phyloP scores from a whole-genome alignment of 179 eudicot genomes.

The Drosera spatulata region DNA sequence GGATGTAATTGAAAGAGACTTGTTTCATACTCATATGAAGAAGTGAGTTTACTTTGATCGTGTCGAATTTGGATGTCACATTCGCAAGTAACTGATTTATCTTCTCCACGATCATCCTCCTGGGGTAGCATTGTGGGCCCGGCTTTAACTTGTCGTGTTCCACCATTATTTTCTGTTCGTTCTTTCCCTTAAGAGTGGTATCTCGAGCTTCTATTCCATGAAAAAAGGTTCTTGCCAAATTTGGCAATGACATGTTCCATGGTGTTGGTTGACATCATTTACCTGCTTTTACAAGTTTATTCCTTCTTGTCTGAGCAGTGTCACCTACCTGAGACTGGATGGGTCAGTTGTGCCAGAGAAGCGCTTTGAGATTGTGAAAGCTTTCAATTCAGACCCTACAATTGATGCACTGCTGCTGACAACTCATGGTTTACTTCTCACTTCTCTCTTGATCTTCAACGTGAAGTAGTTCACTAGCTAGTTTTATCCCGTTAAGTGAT shows the following conservation, averaged over 20 bases:
- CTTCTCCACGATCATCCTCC: not conserved
- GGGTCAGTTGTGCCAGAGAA: slow-evolving; percentile 88
- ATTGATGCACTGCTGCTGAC: slow-evolving; percentile 91
- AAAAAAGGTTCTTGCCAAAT: no score
- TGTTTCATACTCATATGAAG: slow-evolving; percentile 82
- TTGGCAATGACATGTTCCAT: no score
- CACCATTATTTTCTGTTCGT: slow-evolving; percentile 6
- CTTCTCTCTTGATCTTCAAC: no score
- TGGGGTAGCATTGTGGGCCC: not conserved
- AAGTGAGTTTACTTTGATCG: slow-evolving; percentile 20
- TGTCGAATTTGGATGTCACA: not conserved
- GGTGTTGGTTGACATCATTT: no score
- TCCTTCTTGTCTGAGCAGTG: slow-evolving; percentile 20
- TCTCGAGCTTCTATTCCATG: no score
- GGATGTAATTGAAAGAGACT: slow-evolving; percentile 87
- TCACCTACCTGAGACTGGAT: slow-evolving; percentile 87
- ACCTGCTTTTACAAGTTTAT: no score
- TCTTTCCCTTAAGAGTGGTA: not conserved
- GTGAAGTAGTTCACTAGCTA: not conserved
- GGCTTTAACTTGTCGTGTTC: not conserved
- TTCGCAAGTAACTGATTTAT: not conserved
- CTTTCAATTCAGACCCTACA: slow-evolving; percentile 98
- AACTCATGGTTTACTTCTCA: slow-evolving; percentile 49
- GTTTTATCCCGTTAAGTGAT: not conserved
- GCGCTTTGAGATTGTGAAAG: slow-evolving; percentile 94